A percentile compares a stretch with the other conserved stretches of the same genome.
Evolutionary conservation across 2,329 filamentous ascomycete species (phyloP).

Genomic region (Xylariaceae sp.): DNA sequence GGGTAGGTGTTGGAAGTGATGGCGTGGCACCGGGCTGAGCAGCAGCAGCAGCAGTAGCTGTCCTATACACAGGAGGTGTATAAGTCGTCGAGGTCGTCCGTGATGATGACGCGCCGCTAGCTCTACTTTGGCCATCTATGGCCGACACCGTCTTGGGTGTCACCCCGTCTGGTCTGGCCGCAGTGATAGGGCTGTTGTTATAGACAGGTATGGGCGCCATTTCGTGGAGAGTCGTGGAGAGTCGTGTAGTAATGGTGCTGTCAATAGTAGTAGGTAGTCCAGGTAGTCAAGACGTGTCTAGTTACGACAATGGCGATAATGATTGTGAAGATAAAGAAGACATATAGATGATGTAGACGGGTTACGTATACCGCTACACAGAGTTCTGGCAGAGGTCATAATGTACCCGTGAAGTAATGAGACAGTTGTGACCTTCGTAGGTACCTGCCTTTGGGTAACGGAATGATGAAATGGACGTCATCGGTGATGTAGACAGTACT

Average conservation of each 20-base stretch:
- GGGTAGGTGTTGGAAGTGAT: conserved; percentile 43
- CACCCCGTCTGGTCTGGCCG: conserved; percentile 44
- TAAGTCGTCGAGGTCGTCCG: conserved; percentile 32
- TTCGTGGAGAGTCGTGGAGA: not conserved
- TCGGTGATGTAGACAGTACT: not conserved
- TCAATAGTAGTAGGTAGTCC: not conserved
- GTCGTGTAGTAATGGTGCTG: not conserved
- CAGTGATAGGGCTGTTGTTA: conserved; percentile 51
- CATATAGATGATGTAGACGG: too few species aligned
- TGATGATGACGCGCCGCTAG: conserved; percentile 16
- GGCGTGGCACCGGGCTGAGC: conserved; percentile 47
- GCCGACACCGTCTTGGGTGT: conserved; percentile 30
- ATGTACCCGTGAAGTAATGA: too few species aligned
- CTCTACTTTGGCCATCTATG: conserved; percentile 17
- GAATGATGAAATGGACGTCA: not conserved
- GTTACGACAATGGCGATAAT: too few species aligned
- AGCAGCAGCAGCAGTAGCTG: conserved; percentile 42
- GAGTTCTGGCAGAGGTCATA: too few species aligned
- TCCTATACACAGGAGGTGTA: conserved; percentile 34
- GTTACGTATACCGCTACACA: too few species aligned
- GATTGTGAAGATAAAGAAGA: too few species aligned
- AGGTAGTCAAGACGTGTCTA: too few species aligned
- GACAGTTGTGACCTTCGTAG: too few species aligned
- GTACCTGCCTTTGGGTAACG: too few species aligned
- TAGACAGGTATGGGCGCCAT: conserved; percentile 62